These are phyloP conservation scores for Limnanthes douglasii DNA, from an alignment of 345 rosid species.

Conservation along the genomic window DNA sequence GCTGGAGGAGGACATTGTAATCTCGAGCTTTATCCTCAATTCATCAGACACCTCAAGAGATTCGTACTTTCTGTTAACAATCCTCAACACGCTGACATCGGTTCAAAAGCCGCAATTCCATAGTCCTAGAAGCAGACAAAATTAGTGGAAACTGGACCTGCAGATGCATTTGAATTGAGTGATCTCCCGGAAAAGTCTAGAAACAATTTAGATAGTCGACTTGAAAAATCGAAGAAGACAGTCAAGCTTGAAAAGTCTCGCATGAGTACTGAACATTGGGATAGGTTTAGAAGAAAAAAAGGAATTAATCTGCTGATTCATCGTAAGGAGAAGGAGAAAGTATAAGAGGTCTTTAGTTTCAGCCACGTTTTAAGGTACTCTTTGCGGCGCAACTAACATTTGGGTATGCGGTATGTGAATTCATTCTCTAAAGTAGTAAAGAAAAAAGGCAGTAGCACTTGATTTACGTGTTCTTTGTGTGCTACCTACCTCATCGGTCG, in stretches of 20 bases:
- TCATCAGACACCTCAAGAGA: conserved; percentile 55
- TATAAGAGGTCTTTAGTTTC: too few species aligned
- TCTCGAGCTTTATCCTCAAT: conserved; percentile 68
- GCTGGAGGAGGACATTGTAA: conserved; percentile 75
- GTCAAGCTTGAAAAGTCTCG: conserved; percentile 83
- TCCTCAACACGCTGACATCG: too few species aligned
- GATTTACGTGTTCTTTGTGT: too few species aligned
- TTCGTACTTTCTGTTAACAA: conserved; percentile 66
- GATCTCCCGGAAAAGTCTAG: conserved; percentile 71
- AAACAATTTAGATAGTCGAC: conserved; percentile 92
- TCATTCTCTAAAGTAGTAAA: too few species aligned
- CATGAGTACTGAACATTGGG: conserved; percentile 90
- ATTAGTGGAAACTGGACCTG: conserved; percentile 33
- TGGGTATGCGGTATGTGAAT: too few species aligned
- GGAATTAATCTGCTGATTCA: too few species aligned
- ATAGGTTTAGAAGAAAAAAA: conserved; percentile 68
- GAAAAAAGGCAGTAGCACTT: too few species aligned
- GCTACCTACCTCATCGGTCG: too few species aligned
- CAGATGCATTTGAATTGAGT: conserved; percentile 56
- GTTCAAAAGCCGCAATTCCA: too few species aligned
- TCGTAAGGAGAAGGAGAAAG: too few species aligned
- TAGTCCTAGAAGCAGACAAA: conserved; percentile 34
- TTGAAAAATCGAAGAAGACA: conserved; percentile 78
- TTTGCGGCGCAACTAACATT: too few species aligned
- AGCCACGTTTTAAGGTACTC: too few species aligned